phyloP scores from a whole-genome alignment of 768 basidiomycete species.

The Kwoniella botswanensis region DNA sequence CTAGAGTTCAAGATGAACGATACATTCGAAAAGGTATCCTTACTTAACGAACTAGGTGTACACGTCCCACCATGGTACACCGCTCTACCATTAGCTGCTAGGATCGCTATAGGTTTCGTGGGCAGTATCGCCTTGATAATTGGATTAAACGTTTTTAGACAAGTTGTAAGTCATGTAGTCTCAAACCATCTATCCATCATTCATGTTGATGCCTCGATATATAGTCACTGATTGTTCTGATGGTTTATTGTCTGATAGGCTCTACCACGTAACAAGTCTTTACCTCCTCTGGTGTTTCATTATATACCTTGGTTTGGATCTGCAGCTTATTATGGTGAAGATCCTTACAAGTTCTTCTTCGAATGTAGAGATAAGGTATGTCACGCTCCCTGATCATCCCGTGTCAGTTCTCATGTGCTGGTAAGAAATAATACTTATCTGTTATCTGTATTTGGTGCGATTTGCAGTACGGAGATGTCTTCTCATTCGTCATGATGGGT shows the following conservation, averaged over 20 bases:
- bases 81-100: neutral
- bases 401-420: no score
- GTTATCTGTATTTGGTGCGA: neutral
- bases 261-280: constrained; percentile 69
- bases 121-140: constrained; percentile 73
- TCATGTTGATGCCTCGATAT: neutral
- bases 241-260: constrained; percentile 61
- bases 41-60: neutral
- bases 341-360: constrained; percentile 87
- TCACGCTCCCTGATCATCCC: constrained; percentile 7
- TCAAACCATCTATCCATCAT: neutral
- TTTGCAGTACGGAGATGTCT: constrained; percentile 88
- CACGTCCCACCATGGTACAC: constrained; percentile 10
- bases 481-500: constrained; percentile 90
- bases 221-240: neutral
- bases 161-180: constrained; percentile 66
- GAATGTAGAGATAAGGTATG: constrained; percentile 63
- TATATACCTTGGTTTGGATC: constrained; percentile 89
- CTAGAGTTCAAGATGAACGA: neutral
- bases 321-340: constrained; percentile 84
- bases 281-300: constrained; percentile 92
- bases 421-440: no score
- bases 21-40: constrained; percentile 1
- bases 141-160: constrained; percentile 74
- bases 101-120: constrained; percentile 60